phyloP scores from a whole-genome alignment of 805 yeast genomes.

The Dipodascus geniculatus region DNA sequence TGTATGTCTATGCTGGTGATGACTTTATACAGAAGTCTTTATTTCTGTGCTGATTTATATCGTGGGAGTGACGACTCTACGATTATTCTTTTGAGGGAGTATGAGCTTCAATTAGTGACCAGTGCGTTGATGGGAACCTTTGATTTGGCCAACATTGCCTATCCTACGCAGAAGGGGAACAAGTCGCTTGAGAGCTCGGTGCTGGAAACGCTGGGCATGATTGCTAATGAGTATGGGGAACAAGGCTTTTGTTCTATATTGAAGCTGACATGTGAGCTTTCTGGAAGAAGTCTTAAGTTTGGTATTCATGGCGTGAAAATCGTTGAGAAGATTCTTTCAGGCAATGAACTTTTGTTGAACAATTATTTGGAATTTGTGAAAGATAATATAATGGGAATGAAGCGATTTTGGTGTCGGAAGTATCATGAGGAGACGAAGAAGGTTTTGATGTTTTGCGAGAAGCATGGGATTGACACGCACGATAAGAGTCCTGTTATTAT shows the following conservation, averaged over 20 bases:
- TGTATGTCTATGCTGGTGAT: not conserved
- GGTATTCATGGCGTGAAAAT: not conserved
- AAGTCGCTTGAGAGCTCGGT: not conserved
- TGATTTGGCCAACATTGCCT: not conserved
- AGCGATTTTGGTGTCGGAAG: not conserved
- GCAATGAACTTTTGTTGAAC: not conserved
- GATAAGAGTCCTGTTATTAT: not conserved
- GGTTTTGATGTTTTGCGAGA: not conserved
- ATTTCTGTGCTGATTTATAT: not conserved
- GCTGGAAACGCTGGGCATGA: not conserved
- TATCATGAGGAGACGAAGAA: not conserved
- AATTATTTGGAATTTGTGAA: not conserved
- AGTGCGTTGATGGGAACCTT: not conserved
- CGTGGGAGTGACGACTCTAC: not conserved
- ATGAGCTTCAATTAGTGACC: not conserved
- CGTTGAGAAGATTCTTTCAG: not conserved
- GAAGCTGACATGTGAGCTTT: not conserved
- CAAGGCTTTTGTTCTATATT: not conserved
- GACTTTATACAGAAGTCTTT: not conserved
- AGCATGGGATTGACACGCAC: not conserved
- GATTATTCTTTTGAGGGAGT: not conserved
- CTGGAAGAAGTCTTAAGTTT: not conserved
- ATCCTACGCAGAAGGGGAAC: not conserved
- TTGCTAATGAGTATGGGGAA: not conserved
- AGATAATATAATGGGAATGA: not conserved